Evolutionary conservation across 2,329 filamentous ascomycete species (phyloP).

Genomic region (Diplodia mutila): DNA sequence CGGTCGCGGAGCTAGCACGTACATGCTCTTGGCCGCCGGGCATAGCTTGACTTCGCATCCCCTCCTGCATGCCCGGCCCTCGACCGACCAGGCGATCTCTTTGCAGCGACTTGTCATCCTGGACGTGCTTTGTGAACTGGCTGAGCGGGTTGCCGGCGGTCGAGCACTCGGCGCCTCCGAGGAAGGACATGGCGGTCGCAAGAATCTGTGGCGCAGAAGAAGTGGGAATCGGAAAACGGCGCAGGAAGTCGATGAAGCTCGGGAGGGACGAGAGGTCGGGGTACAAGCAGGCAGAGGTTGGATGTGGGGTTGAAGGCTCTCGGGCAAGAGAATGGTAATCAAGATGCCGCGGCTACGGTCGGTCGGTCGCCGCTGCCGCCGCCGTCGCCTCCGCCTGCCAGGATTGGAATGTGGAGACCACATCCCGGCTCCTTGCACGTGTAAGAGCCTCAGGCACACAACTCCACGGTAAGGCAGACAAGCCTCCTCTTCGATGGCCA

Average conservation of each 20-base stretch:
- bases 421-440: constrained; percentile 4
- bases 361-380: constrained; percentile 4
- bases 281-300: background rate
- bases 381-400: constrained; percentile 15
- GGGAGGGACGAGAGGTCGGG: background rate
- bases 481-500: background rate
- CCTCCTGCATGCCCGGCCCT: constrained; percentile 71
- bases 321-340: constrained; percentile 15
- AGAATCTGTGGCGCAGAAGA: background rate
- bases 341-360: constrained; percentile 20
- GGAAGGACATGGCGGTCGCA: constrained; percentile 78
- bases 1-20: constrained; percentile 29
- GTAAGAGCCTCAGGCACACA: background rate
- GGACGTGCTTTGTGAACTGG: constrained; percentile 96
- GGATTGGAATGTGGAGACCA: background rate
- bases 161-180: constrained; percentile 95
- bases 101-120: constrained; percentile 94
- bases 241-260: background rate
- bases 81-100: constrained; percentile 83
- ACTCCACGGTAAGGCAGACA: background rate
- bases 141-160: constrained; percentile 94
- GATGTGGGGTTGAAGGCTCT: constrained; percentile 10
- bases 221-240: background rate
- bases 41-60: constrained; percentile 74
- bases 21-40: constrained; percentile 69